Base-by-base conservation (phyloP, 768 basidiomycete species). In the Russula virescens region DNA sequence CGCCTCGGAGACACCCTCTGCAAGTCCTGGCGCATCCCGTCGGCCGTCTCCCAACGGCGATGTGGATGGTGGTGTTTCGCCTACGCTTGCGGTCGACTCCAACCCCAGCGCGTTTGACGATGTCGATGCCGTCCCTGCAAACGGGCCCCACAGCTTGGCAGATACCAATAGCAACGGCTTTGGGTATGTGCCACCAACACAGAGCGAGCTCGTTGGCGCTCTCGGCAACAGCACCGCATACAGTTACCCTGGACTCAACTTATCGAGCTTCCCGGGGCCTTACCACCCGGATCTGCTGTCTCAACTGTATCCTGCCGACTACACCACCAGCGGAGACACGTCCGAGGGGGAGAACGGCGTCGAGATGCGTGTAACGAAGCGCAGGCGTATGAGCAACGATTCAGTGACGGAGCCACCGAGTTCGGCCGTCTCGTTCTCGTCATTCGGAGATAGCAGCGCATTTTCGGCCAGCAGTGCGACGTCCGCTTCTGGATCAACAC, bases 281-380 rank as follows among this genome's bases (percentile, higher is more conserved):
- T 89, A 88, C 67, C 85, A 88, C 65, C 86, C 87, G 2, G 89
- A 90, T 69, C 84, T 87, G 60, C 73, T 89, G 14, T 74, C 78
- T 47, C 84, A 86, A 68, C 68, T 82, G 53, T 83, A 77, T 1
- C 66, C 74, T 14, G 83, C 86, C 65, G 76, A 83, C 0, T 76
- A 87, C 8, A 82, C 83, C 0, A 86, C 82, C 67, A 73, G 73
- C 28, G 78, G 77, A 0, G 83, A 86, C 43, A 71, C 70, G 19
- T 70, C 80, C 55, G 82, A 81, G 55, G 73, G 74, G 0, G 82
- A 72, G 63, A 53, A 69, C 26, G 66, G 65, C 16, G n/a, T 68
- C 26, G 68, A 70, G 62, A 58, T 78, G 13, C 78, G 88, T 38
- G 79, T 76, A 34, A 81, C 73, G 65, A 92, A 91, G 73, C 82